Evolutionary conservation across 2,329 filamentous ascomycete genomes (phyloP), one percentile per base, ranked within the genome.

Genomic region (Claviceps sp.): DNA sequence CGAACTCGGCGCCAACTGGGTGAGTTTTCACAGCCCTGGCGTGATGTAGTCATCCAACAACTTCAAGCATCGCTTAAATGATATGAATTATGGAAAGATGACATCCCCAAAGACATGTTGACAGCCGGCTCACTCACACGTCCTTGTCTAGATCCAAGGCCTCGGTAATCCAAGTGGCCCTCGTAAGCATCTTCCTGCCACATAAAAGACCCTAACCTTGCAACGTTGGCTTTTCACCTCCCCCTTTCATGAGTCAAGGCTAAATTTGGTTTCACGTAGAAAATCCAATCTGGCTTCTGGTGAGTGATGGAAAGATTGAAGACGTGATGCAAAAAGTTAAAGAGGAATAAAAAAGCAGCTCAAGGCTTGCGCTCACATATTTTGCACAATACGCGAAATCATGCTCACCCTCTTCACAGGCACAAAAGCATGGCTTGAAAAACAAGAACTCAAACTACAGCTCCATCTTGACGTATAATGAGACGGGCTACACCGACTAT

Each of bases 1-100:
- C 9, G 83, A 86, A 61, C 66, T 83, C 0, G 83, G 83, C 2
- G 82, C 83, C 6, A 87, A 86, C 55, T 87, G 83, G 83, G 62
- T 73, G 22, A 26, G 54, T 48, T 16, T 42, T n/a, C 3, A 9
- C 22, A 30, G 5, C 11, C 14, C 38, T 5, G 18, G 22, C 7
- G 40, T 37, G 40, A 34, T 34, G 8, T 16, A 7, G 20, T 34
- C 44, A 44, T 11, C 9, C 8, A 34, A 11, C 30, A 34, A 34
- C 3, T 1, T 34, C 30, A 34, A 34, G 9, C 3, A 11, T 34
- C 30, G 9, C 9, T 34, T 34, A 9, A 34, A 34, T 11, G 9
- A 34, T 34, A 9, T 11, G 9, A 11, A 34, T 34, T 4, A 34
- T 11, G 30, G 9, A 24, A 34, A 34, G 9, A 34, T 34, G 30